phyloP scores from a whole-genome alignment of 306 rosid species.

The Medicago truncatula region DNA sequence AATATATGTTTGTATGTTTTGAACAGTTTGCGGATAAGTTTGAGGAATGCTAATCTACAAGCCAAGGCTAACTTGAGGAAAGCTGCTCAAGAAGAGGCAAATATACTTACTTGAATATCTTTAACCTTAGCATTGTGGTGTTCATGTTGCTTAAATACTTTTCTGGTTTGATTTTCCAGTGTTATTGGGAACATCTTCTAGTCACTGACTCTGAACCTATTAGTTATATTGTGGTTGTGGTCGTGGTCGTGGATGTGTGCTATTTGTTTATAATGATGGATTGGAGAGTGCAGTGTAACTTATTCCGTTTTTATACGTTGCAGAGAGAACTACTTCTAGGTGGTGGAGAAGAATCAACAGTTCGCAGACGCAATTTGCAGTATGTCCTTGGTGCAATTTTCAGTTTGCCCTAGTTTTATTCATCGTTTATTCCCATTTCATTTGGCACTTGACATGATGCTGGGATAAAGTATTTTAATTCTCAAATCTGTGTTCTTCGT shows the following conservation, averaged over 20 bases:
- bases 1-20: background rate
- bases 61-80: constrained; percentile 81
- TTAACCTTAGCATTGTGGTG: background rate
- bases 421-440: background rate
- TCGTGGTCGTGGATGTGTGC: background rate
- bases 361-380: constrained; percentile 89
- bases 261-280: constrained; percentile 10
- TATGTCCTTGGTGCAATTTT: constrained; percentile 47
- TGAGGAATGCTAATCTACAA: constrained; percentile 87
- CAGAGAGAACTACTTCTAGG: constrained; percentile 91
- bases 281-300: constrained; percentile 19
- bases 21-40: constrained; percentile 64
- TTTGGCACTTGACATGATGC: constrained; percentile 27
- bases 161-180: constrained; percentile 12
- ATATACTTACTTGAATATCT: constrained; percentile 15
- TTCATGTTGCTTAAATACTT: constrained; percentile 10
- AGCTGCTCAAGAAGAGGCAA: constrained; percentile 85
- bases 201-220: background rate
- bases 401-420: constrained; percentile 14
- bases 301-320: constrained; percentile 37
- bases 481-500: constrained; percentile 37
- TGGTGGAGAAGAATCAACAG: constrained; percentile 89
- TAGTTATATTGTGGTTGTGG: constrained; percentile 6
- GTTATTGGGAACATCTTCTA: background rate
- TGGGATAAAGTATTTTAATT: constrained; percentile 29